Evolutionary conservation across 2,329 filamentous ascomycete genomes (phyloP), one percentile per base, ranked within the genome.

Genomic region (Ophiostoma sp.): DNA sequence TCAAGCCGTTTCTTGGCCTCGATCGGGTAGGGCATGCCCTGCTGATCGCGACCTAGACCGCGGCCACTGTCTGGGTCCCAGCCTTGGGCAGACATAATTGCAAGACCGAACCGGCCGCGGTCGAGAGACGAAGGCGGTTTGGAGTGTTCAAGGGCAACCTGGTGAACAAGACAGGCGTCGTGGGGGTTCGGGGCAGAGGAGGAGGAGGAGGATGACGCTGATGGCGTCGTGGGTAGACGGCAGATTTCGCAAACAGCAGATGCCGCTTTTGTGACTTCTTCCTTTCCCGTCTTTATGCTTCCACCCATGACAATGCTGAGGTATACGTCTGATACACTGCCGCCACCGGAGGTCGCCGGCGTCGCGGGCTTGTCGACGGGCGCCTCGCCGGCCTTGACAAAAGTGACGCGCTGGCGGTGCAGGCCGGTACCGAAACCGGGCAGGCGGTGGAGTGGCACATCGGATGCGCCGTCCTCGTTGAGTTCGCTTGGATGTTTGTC

Each of bases 1-100:
- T 94, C 87, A 60, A 88, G 84, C 78, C 97, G 97, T 67, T 84
- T 80, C 69, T 82, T 84, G 0, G 85, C 80, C 75, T 92, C 92
- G 71, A 97, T 82, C 0, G 93, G 93, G 72, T 87, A 88, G 55
- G 89, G 82, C 70, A 92, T 88, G 3, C 93, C 93, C 72, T 90
- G 85, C 0, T 90, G 88, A 2, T 80, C 78, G 9, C 84, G 84
- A 0, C 93, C 93, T 0, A 97, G 81, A 0, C 93, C 93, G 16
- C 80, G 77, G 2, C 92, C 81, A 41, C 86, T 81, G 76, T 93
- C 90, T 0, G 90, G 89, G 73, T 93, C 88, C 87, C 89, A 93
- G 41, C 90, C 90, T 69, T 89, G 84, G 0, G 85, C 81, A 66
- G 85, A 81, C 44, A 93, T 82, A 41, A 89, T 85, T 5, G 84